Evolutionary conservation across 495 filamentous ascomycete species (phyloP).

Genomic region (Alectoria sarmentosa): DNA sequence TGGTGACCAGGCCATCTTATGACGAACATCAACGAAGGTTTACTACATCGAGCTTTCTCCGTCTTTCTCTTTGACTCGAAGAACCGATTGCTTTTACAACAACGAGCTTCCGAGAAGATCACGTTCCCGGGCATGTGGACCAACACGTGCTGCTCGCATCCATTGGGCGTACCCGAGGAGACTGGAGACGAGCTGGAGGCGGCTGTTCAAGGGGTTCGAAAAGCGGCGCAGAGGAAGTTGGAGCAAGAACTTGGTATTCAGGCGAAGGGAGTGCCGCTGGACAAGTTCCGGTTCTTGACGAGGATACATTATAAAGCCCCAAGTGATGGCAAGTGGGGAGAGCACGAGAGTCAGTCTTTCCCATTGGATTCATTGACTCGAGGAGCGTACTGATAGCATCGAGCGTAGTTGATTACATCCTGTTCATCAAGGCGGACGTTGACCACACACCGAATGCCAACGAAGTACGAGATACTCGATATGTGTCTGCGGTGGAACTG

Average conservation of each 20-base stretch:
- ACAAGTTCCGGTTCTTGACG: slow-evolving; percentile 89
- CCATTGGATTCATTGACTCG: neutral
- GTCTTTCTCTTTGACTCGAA: slow-evolving; percentile 93
- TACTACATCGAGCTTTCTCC: slow-evolving; percentile 95
- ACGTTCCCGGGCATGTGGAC: slow-evolving; percentile 99
- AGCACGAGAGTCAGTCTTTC: slow-evolving; percentile 80
- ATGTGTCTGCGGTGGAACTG: slow-evolving; percentile 75
- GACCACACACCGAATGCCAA: slow-evolving; percentile 75
- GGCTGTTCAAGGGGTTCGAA: slow-evolving; percentile 76
- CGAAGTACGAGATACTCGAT: slow-evolving; percentile 77
- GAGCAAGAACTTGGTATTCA: slow-evolving; percentile 93
- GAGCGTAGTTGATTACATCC: slow-evolving; percentile 86
- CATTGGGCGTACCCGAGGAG: slow-evolving; percentile 83
- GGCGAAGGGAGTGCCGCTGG: slow-evolving; percentile 79
- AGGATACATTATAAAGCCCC: slow-evolving; percentile 97
- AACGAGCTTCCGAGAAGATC: slow-evolving; percentile 95
- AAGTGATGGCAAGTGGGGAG: slow-evolving; percentile 96
- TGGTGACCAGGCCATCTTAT: slow-evolving; percentile 78
- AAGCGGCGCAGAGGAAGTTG: slow-evolving; percentile 86
- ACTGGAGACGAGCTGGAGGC: slow-evolving; percentile 77
- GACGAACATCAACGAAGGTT: slow-evolving; percentile 92
- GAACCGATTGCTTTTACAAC: slow-evolving; percentile 86
- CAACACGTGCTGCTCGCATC: slow-evolving; percentile 99
- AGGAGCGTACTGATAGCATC: slow-evolving; percentile 18
- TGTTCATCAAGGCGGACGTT: slow-evolving; percentile 94